phyloP scores from a whole-genome alignment of 1,284 basidiomycete species.

The Puccinia horiana region DNA sequence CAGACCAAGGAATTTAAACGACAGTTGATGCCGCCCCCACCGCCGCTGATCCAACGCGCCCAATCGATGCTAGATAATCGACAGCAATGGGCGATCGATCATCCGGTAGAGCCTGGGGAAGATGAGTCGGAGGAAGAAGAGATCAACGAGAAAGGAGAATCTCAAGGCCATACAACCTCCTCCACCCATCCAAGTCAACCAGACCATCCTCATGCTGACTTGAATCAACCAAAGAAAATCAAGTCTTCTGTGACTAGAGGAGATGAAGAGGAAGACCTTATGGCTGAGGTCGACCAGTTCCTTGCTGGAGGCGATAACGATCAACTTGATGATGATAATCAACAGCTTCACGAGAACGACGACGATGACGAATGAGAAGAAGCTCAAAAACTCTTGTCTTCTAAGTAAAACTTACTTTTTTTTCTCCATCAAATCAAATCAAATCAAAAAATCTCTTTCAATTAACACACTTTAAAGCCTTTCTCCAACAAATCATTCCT shows the following conservation, averaged over 20 bases:
- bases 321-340: conserved; percentile 13
- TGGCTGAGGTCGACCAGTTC: conserved; percentile 73
- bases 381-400: conserved; percentile 38
- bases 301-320: conserved; percentile 51
- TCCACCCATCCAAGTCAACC: neutral
- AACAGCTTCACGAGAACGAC: conserved; percentile 7
- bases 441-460: too few relatives aligned
- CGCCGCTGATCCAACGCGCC: conserved; percentile 70
- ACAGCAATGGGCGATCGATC: conserved; percentile 89
- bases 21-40: conserved; percentile 60
- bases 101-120: conserved; percentile 78
- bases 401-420: neutral
- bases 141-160: neutral
- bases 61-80: conserved; percentile 82
- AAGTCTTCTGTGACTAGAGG: conserved; percentile 58
- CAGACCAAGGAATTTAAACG: conserved; percentile 63
- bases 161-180: neutral
- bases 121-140: conserved; percentile 62
- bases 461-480: too few relatives aligned
- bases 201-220: too few relatives aligned
- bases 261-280: conserved; percentile 69
- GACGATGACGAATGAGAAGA: conserved; percentile 47
- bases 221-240: neutral
- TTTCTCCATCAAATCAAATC: too few relatives aligned
- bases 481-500: too few relatives aligned